These are phyloP conservation scores for Cutaneotrichosporon cavernicola DNA, from an alignment of 1,284 basidiomycete genomes.

Conservation along the genomic window DNA sequence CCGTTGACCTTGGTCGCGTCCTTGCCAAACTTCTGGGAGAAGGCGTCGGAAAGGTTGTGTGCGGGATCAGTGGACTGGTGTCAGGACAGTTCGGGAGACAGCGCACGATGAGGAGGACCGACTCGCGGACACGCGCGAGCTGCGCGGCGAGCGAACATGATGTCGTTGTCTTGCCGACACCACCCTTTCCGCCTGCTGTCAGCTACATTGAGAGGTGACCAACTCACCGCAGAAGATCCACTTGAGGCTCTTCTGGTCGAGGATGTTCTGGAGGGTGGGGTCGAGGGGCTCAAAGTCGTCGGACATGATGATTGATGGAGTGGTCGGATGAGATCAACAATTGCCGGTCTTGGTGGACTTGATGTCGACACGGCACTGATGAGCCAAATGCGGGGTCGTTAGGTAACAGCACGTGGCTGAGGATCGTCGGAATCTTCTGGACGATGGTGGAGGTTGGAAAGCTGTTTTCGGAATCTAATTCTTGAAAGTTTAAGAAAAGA, in stretches of 20 bases:
- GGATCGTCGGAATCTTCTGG: neutral
- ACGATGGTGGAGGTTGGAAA: neutral
- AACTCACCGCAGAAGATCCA: constrained; percentile 92
- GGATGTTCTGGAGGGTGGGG: constrained; percentile 81
- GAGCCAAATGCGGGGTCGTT: neutral
- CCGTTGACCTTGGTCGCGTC: constrained; percentile 99
- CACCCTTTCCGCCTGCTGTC: constrained; percentile 82
- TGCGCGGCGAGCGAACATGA: constrained; percentile 95
- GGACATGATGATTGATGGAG: constrained; percentile 15
- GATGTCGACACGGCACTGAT: neutral
- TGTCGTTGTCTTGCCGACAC: constrained; percentile 91
- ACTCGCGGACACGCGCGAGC: constrained; percentile 78
- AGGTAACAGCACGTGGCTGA: neutral
- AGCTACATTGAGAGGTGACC: neutral
- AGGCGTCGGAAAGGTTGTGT: constrained; percentile 97
- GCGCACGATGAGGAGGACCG: constrained; percentile 87
- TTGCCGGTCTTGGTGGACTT: neutral
- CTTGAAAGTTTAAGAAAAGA: neutral
- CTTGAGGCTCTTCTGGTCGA: constrained; percentile 83
- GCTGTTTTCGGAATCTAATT: neutral
- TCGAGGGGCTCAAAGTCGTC: constrained; percentile 56
- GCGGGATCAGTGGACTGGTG: constrained; percentile 93
- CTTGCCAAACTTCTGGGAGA: constrained; percentile 98
- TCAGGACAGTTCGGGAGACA: neutral
- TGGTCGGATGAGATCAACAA: constrained; percentile 8